Conservation (phyloP, 306 rosid species). For the Citrullus colocynthis region DNA sequence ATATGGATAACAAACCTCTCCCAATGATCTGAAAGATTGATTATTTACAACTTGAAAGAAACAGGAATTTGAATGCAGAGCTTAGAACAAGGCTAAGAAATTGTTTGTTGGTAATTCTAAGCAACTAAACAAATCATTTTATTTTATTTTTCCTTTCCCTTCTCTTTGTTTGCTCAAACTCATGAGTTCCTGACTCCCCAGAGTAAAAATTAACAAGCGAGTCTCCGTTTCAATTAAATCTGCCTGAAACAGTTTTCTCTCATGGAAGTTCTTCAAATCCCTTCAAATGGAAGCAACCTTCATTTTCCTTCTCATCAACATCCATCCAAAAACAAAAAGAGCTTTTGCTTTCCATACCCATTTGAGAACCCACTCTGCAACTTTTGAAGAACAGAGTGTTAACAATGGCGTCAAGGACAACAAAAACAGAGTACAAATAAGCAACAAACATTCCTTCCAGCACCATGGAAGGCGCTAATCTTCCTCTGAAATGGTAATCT, state of each 20-base stretch:
- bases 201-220: background rate
- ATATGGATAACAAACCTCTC: background rate
- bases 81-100: background rate
- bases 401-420: conserved; percentile 62
- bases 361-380: conserved; percentile 22
- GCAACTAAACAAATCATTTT: background rate
- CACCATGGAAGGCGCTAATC: conserved; percentile 22
- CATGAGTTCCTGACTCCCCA: background rate
- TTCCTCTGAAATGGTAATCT: conserved; percentile 23
- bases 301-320: conserved; percentile 19
- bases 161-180: background rate
- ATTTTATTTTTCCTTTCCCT: background rate
- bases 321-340: conserved; percentile 15
- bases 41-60: conserved; percentile 1
- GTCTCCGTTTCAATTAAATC: background rate
- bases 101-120: background rate
- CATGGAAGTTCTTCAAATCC: background rate
- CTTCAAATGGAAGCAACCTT: conserved; percentile 13
- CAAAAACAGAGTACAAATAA: conserved; percentile 59
- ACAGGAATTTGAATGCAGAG: background rate
- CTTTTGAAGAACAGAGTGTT: conserved; percentile 56
- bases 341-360: conserved; percentile 10
- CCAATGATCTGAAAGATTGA: background rate
- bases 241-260: background rate
- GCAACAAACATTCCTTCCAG: conserved; percentile 63